These are phyloP conservation scores for Volutella citrinella DNA, from an alignment of 2,329 filamentous ascomycete species.

Conservation along the genomic window DNA sequence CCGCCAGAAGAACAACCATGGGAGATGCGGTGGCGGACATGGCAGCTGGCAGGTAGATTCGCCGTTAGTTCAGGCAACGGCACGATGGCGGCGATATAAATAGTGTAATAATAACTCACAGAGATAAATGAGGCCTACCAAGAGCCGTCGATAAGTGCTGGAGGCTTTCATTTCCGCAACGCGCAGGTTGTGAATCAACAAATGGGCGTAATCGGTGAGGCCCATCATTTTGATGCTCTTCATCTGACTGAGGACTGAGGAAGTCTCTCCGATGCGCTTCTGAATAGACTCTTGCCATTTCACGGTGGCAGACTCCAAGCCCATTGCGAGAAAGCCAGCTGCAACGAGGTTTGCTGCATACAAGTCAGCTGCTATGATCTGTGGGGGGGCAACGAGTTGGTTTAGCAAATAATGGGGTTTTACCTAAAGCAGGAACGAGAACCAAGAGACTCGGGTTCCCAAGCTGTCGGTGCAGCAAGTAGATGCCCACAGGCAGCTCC, in stretches of 20 bases:
- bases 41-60: too few relatives aligned
- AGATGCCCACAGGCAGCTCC: constrained; percentile 36
- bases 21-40: constrained; percentile 29
- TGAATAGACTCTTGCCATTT: constrained; percentile 40
- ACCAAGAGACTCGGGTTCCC: constrained; percentile 28
- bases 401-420: neutral
- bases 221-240: constrained; percentile 45
- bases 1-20: constrained; percentile 30
- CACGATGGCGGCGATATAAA: constrained; percentile 6
- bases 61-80: too few relatives aligned
- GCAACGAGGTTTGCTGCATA: constrained; percentile 17
- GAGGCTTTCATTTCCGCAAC: constrained; percentile 37
- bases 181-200: constrained; percentile 33
- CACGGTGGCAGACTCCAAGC: constrained; percentile 31
- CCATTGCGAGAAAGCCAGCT: constrained; percentile 19
- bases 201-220: constrained; percentile 30
- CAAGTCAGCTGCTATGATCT: too few relatives aligned
- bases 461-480: constrained; percentile 33
- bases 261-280: constrained; percentile 36
- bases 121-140: constrained; percentile 30
- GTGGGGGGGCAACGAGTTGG: neutral
- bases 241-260: constrained; percentile 38
- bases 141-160: constrained; percentile 32
- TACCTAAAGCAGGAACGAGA: constrained; percentile 25
- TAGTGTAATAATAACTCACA: constrained; percentile 13